These are phyloP conservation scores for Termitomyces eurrhizus DNA, from an alignment of 768 basidiomycete genomes.

Conservation along the genomic window DNA sequence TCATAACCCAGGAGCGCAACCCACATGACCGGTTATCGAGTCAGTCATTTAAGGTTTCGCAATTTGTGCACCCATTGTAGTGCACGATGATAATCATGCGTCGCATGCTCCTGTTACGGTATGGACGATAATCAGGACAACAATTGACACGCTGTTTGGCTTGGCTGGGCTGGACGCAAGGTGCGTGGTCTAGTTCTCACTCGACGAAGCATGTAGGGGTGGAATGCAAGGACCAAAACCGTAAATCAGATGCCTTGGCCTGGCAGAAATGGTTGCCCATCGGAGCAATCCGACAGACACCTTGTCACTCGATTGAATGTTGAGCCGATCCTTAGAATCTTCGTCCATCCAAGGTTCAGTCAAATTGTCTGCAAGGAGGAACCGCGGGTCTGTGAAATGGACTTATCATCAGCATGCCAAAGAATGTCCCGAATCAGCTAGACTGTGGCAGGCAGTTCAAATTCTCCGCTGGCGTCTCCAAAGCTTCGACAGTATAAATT, in stretches of 20 bases:
- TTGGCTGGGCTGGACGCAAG: neutral
- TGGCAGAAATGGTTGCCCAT: neutral
- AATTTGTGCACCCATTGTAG: neutral
- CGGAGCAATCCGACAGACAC: neutral
- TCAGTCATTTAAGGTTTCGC: neutral
- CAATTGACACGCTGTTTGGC: neutral
- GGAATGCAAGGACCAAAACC: neutral
- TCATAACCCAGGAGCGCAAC: neutral
- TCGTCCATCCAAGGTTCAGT: too few relatives aligned
- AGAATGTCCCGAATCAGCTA: neutral
- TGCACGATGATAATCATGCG: neutral
- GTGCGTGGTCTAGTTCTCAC: neutral
- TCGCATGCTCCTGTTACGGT: neutral
- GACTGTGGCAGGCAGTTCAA: neutral
- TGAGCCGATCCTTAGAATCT: neutral
- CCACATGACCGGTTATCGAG: neutral
- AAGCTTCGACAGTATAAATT: constrained; percentile 6
- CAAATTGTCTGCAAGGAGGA: neutral
- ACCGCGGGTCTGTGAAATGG: neutral
- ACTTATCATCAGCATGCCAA: neutral
- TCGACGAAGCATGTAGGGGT: neutral
- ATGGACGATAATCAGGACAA: neutral
- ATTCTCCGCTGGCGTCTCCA: neutral
- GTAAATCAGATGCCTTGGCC: neutral
- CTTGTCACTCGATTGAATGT: neutral